A percentile compares a stretch with the other conserved stretches of the same genome.
phyloP scores from a whole-genome alignment of 179 eudicot species.

The Camellia oleifera region DNA sequence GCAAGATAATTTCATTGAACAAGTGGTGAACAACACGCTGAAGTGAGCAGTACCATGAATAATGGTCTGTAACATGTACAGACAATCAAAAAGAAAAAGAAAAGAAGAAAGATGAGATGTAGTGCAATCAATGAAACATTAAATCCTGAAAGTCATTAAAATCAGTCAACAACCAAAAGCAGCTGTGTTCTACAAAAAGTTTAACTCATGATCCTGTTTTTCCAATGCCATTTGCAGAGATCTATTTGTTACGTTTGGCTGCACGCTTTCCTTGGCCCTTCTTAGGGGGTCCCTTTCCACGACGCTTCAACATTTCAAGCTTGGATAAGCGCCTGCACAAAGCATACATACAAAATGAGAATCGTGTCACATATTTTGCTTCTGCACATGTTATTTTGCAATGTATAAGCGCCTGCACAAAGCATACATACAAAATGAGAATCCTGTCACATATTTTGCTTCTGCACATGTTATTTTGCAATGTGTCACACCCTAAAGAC shows the following conservation, averaged over 20 bases:
- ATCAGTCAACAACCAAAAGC: background rate
- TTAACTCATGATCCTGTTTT: background rate
- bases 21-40: too few relatives aligned
- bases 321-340: conserved; percentile 57
- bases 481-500: background rate
- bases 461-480: background rate
- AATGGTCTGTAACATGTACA: too few relatives aligned
- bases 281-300: conserved; percentile 12
- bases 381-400: background rate
- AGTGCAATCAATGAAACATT: conserved; percentile 1
- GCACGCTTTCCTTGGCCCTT: conserved; percentile 7
- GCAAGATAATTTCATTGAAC: too few relatives aligned
- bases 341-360: background rate
- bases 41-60: too few relatives aligned
- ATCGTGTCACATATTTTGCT: background rate
- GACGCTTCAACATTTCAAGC: conserved; percentile 90
- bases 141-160: background rate
- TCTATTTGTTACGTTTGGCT: conserved; percentile 18
- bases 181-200: background rate
- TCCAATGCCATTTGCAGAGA: conserved; percentile 1
- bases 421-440: background rate
- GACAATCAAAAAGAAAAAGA: too few relatives aligned
- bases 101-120: background rate
- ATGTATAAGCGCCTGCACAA: conserved; percentile 49
- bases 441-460: background rate